Evolutionary conservation across 164 flowering plant genomes (phyloP).

Genomic region (Echeveria elegans): DNA sequence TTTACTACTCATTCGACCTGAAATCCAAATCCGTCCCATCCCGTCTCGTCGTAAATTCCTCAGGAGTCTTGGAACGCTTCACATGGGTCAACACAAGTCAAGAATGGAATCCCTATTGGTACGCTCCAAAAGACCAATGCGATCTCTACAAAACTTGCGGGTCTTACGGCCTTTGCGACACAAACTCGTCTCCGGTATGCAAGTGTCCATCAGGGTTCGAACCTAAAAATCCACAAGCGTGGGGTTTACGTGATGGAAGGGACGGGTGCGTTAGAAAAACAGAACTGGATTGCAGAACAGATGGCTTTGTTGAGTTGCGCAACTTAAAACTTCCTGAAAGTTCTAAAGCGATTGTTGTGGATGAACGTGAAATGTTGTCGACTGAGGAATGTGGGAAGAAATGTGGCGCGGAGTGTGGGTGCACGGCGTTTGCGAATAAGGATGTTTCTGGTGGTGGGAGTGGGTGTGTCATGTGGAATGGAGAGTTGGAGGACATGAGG

Average conservation of each 20-base stretch:
- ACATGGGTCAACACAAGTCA: slow-evolving; percentile 17
- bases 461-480: slow-evolving; percentile 48
- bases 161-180: slow-evolving; percentile 28
- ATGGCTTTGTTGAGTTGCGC: slow-evolving; percentile 20
- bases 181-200: slow-evolving; percentile 28
- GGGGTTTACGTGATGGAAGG: slow-evolving; percentile 30
- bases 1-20: slow-evolving; percentile 23
- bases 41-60: slow-evolving; percentile 21
- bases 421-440: slow-evolving; percentile 31
- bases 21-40: slow-evolving; percentile 17
- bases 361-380: slow-evolving; percentile 16
- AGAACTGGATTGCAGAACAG: slow-evolving; percentile 15
- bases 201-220: slow-evolving; percentile 29
- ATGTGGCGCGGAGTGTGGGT: slow-evolving; percentile 38
- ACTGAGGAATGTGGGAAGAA: slow-evolving; percentile 22
- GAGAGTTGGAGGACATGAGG: slow-evolving; percentile 37
- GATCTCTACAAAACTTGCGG: slow-evolving; percentile 36
- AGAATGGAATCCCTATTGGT: slow-evolving; percentile 24
- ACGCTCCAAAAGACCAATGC: slow-evolving; percentile 34
- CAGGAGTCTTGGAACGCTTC: slow-evolving; percentile 18
- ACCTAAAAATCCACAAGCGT: slow-evolving; percentile 22
- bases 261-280: slow-evolving; percentile 36
- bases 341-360: slow-evolving; percentile 17
- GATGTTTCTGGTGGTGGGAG: slow-evolving; percentile 27
- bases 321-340: slow-evolving; percentile 26